Percentiles rank a stretch among this genome's conserved stretches.
Conservation (phyloP, 257 asterid genomes). For the Coffea eugenioides region DNA sequence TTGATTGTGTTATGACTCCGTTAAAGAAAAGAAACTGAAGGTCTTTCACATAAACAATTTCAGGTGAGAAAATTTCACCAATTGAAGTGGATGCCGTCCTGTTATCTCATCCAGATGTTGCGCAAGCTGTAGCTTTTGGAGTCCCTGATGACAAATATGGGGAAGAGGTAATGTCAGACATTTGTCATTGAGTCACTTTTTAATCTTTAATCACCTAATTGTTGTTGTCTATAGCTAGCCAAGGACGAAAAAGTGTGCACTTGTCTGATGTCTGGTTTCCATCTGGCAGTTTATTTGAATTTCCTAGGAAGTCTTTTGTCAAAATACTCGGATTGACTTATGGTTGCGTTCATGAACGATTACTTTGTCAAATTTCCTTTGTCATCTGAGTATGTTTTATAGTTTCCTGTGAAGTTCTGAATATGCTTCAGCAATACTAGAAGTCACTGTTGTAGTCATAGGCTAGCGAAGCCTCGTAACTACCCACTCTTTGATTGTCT, state of each 20-base stretch:
- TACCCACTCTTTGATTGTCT: neutral
- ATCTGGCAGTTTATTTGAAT: neutral
- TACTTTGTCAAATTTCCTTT: neutral
- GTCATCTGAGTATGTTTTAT: neutral
- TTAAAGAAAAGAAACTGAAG: neutral
- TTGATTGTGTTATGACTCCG: neutral
- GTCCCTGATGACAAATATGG: slow-evolving; percentile 98
- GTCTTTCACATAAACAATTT: neutral
- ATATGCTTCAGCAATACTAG: neutral
- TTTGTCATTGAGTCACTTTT: neutral
- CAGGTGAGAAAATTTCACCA: slow-evolving; percentile 98
- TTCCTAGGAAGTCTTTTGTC: neutral
- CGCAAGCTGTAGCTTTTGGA: slow-evolving; percentile 92
- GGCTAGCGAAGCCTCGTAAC: neutral
- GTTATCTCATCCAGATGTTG: slow-evolving; percentile 76
- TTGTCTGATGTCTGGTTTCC: neutral
- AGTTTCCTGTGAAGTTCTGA: neutral
- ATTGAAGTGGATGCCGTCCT: slow-evolving; percentile 92
- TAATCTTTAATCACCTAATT: neutral
- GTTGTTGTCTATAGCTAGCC: neutral
- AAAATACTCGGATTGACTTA: neutral
- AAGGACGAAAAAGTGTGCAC: neutral
- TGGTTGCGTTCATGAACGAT: neutral
- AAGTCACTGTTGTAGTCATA: neutral
- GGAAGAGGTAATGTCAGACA: slow-evolving; percentile 62